Evolutionary conservation across 192 early-diverging fungal genomes (phyloP).

Genomic region (Umbelopsis ramanniana): DNA sequence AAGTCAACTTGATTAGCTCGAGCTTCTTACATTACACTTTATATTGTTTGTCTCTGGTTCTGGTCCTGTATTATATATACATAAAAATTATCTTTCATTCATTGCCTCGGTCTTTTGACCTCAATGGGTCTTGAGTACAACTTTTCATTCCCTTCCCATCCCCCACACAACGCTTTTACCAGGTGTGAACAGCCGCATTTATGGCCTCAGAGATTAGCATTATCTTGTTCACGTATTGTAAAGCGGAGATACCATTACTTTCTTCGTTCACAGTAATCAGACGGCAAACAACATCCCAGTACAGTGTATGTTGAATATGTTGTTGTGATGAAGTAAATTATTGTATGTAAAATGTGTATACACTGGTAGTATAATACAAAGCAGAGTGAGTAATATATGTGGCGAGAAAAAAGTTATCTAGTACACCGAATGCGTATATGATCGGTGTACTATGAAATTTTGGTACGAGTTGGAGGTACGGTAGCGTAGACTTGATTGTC

Average conservation of each 20-base stretch:
- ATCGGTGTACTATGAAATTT: neutral
- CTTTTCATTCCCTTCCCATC: neutral
- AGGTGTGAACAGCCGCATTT: constrained; percentile 32
- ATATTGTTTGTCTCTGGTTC: constrained; percentile 4
- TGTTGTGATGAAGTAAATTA: no score
- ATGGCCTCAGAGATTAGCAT: constrained; percentile 20
- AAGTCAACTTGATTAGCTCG: constrained; percentile 26
- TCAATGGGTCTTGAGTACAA: neutral
- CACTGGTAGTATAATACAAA: no score
- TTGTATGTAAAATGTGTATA: no score
- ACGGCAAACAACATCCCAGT: neutral
- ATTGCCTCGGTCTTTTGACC: neutral
- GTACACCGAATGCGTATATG: neutral
- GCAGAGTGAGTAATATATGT: no score
- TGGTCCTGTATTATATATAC: constrained; percentile 18
- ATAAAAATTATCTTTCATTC: neutral
- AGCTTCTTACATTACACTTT: constrained; percentile 1
- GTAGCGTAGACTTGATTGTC: neutral
- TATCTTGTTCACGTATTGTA: constrained; percentile 35
- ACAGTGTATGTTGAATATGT: no score
- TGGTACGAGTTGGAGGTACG: neutral
- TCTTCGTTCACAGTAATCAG: neutral
- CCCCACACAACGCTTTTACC: constrained; percentile 23
- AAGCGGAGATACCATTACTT: constrained; percentile 32
- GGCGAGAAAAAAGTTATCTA: no score